Base-by-base conservation (phyloP, 2,329 filamentous ascomycete species). In the Periconia macrospinosa region DNA sequence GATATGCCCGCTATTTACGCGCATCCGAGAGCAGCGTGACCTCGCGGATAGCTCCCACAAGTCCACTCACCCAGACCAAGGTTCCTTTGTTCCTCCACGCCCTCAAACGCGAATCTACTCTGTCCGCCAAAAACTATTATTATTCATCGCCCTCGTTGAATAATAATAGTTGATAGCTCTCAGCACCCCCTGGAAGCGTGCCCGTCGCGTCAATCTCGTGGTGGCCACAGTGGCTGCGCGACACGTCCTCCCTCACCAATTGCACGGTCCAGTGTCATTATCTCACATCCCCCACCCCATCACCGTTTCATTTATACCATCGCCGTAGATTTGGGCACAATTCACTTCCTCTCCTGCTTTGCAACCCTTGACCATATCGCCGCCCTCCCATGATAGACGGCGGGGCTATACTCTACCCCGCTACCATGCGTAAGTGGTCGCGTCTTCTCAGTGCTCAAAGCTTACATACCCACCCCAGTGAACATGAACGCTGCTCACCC, bases 381-480 rank as follows among this genome's bases (percentile, higher is more conserved):
- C 47, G 42, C 49, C 44, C 17, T 52, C 54, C 47, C 43, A 55
- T 45, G 54, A 49, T 53, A 50, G 45, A 55, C 49, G 45, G 57
- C 51, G 53, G 57, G 45, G 42, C 45, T 19, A 40, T 51, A 14
- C 45, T 50, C 47, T 62, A 62, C 59, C 60, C 60, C 61, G 53
- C 58, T 53, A 62, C 54, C 41, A 62, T 64, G 59, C 54, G 59
- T 63, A 54, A 59, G 47, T 17, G 15, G 58, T 62, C 61, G 57
- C 61, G 61, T 62, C 61, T 59, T 43, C 54, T 42, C 53, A 40
- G 41, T 51, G 41, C 50, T 30, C 44, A 53, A 56, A 54, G 63
- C 62, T 64, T 56, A 63, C 58, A 56, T 53, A 55, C 60, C 56
- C 45, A 48, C 53, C 45, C 41, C 51, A 67, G 63, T 61, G 46